phyloP scores from a whole-genome alignment of 805 yeast genomes.

The Yarrowia phangngaensis region DNA sequence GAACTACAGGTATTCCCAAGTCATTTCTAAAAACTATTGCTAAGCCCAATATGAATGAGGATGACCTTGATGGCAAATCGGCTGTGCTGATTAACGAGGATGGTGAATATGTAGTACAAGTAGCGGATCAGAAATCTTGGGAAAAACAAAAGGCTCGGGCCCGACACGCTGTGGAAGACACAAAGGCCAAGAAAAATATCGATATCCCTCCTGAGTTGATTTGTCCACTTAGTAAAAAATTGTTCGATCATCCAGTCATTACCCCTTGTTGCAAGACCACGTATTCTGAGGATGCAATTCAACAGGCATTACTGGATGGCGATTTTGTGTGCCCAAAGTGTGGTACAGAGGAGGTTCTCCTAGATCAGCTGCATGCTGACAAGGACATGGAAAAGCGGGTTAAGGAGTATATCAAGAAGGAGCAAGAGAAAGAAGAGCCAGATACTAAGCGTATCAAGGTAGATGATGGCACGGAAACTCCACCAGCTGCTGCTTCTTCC shows the following conservation, averaged over 20 bases:
- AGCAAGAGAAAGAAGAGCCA: constrained; percentile 25
- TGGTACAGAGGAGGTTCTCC: constrained; percentile 61
- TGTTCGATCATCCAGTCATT: constrained; percentile 67
- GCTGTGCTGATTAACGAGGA: constrained; percentile 83
- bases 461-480: neutral
- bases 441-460: constrained; percentile 3
- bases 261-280: constrained; percentile 74
- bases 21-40: constrained; percentile 83
- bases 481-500: constrained; percentile 1
- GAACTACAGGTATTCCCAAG: constrained; percentile 97
- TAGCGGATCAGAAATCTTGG: constrained; percentile 93
- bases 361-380: constrained; percentile 68
- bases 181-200: constrained; percentile 44
- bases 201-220: constrained; percentile 58
- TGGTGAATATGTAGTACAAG: constrained; percentile 93
- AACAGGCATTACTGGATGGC: constrained; percentile 63
- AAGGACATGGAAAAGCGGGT: constrained; percentile 56
- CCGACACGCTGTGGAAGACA: constrained; percentile 30
- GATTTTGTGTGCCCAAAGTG: constrained; percentile 93
- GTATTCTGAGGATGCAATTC: constrained; percentile 60
- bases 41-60: constrained; percentile 53
- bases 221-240: constrained; percentile 65
- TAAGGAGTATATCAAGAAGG: constrained; percentile 41
- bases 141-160: constrained; percentile 63
- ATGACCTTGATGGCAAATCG: constrained; percentile 50